Evolutionary conservation across 164 flowering plant genomes (phyloP), one percentile per base, ranked within the genome.

Genomic region (Akebia trifoliata): DNA sequence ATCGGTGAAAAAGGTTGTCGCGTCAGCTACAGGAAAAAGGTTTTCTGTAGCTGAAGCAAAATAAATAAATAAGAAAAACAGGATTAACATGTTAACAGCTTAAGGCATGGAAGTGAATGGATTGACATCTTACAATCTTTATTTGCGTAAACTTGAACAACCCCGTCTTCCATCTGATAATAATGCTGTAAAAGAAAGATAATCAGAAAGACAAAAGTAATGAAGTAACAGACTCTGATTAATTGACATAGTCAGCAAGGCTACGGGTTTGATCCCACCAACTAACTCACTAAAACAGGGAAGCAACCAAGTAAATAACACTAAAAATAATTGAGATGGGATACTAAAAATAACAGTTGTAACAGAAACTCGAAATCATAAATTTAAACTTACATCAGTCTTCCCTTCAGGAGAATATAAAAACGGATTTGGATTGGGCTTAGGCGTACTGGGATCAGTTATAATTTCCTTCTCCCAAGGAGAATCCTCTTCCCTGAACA

Each of bases 381-480:
- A 18, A 34, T 26, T 54, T 8, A 55, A 62, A 74, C 87, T 76
- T 63, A 92, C 98, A 58, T 86, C 84, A 65, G 85, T 75, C 74
- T 87, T 93, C 36, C 72, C 81, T 70, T 82, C 90, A n/a, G 86
- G 62, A 63, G 75, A 26, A 59, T 71, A 72, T 34, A 70, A 69
- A 73, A 93, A 93, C 59, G 97, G 99, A 44, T 80, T 80, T 39
- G 81, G 87, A 69, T 84, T 74, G 39, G 90, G 90, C 74, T 83
- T 90, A 46, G 97, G 97, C 2, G 97, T 93, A 48, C 96, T 76
- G n/a, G 99, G 97, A 54, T 87, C 97, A 64, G 84, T 76, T 53
- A 90, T 84, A 28, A 78, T 74, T 76, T 93, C 98, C 64, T 79
- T 87, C 53, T 76, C 91, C 98, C 98, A 93, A 47, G 97, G 90